Base-by-base conservation (phyloP, 345 rosid genomes). In the Ceriops zippeliana region DNA sequence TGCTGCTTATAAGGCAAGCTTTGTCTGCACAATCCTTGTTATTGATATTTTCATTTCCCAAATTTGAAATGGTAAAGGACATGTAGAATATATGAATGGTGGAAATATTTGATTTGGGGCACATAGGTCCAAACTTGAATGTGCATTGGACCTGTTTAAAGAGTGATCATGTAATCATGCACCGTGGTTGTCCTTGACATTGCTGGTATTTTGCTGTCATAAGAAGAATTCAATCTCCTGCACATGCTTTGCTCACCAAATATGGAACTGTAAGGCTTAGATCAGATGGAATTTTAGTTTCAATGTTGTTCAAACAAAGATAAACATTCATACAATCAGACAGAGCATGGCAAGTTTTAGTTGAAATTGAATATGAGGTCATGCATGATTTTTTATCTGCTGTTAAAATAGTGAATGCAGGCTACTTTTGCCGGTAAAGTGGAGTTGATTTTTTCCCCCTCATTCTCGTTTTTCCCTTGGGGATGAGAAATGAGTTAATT, bases 1-100 rank as follows among this genome's bases (percentile, higher is more conserved):
- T 69, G 97, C 96, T 69, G 75, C 88, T 67, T 91, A 91, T 74
- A 91, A 86, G 90, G 99, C 77, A 86, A 59, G 71, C 75, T 67
- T 70, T 58, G 24, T 69, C 58, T 21, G 53, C 8, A 19, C 37
- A 34, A 34, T 54, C 34, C 69, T 15, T 49, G 37, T 49, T 58
- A 62, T 54, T 52, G 47, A 46, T 38, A 7, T 42, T 52, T 58
- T 31, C 19, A 4, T 70, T 16, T 56, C 58, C 20, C 20, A 16
- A 17, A 11, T 38, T 53, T 32, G 28, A 51, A 37, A 20, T 13
- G 70, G 54, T 62, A 67, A 22, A 5, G 54, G 31, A 47, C 51
- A 59, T 7, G 32, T 38, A 26, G 35, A 69, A 51, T 51, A 62
- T 27, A 38, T 52, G 49, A 5, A 53, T 52, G 46, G 46, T 38